A percentile compares a stretch with the other conserved stretches of the same genome.
These are phyloP conservation scores for Salix caprea DNA, from an alignment of 345 rosid genomes.

Conservation along the genomic window DNA sequence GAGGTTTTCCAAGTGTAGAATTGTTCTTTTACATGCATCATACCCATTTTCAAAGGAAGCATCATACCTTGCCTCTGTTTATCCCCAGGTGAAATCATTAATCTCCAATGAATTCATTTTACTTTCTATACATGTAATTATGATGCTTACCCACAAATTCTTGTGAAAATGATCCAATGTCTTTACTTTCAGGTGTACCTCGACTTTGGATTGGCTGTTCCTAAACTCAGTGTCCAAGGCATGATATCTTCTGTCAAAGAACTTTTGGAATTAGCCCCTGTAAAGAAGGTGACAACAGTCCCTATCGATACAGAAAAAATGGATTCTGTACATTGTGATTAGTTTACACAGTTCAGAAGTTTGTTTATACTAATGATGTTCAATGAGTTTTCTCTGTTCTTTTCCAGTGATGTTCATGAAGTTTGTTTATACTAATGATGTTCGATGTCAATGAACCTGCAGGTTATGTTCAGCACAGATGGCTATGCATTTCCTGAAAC, in stretches of 20 bases:
- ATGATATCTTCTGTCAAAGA: constrained; percentile 86
- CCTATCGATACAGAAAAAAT: background rate
- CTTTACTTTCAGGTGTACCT: constrained; percentile 64
- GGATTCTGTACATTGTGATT: background rate
- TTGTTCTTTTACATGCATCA: constrained; percentile 90
- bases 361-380: background rate
- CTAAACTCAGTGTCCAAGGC: constrained; percentile 83
- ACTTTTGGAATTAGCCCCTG: constrained; percentile 81
- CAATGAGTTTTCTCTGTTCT: background rate
- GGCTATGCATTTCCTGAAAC: constrained; percentile 92
- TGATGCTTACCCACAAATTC: background rate
- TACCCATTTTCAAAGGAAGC: constrained; percentile 97
- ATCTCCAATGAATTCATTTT: background rate
- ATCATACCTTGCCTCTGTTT: constrained; percentile 79
- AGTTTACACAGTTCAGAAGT: background rate
- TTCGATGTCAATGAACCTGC: constrained; percentile 31
- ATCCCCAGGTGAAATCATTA: constrained; percentile 55
- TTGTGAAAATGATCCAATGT: constrained; percentile 11
- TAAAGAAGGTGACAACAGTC: constrained; percentile 59
- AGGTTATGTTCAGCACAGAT: constrained; percentile 99
- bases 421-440: background rate
- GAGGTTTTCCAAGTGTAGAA: constrained; percentile 59
- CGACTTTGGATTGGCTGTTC: constrained; percentile 93
- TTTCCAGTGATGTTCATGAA: no score
- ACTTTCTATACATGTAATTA: background rate